Evolutionary conservation across 768 basidiomycete genomes (phyloP), one percentile per base, ranked within the genome.

Genomic region (Serpula lacrymans): DNA sequence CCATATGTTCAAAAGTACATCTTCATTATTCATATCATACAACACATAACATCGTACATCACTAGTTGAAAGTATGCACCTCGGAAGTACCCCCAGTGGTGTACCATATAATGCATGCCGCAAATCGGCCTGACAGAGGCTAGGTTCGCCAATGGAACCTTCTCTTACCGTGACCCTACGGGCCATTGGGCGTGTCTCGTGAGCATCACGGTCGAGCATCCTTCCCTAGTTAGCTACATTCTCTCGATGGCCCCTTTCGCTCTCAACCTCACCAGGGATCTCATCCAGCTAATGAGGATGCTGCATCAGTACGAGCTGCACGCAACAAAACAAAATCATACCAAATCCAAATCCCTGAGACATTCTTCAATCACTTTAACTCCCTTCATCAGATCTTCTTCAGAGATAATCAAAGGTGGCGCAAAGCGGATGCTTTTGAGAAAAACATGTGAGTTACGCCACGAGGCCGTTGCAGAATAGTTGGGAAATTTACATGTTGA

Each of bases 331-430:
- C 31, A 25, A 24, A 12, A 10, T 64, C 75, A 35, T 28, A 87
- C 86, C 60, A 71, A 68, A 60, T 97, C 95, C 33, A 98, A 75
- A 55, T 96, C 93, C 9, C 67, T 61, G 33, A 97, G 66, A 37
- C 79, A 83, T 51, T 87, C 77, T 16, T 78, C 79, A 54, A 99
- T 90, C 41, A 88, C 80, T 41, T 60, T 63, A 11, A 96, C 74
- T 16, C 83, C 85, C 60, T 78, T 80, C 59, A 72, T 69, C 45
- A 98, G 57, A 46, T 96, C 91, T 14, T 77, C 80, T 54, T 96
- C 91, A n/a, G 79, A 72, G 43, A 99, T 99, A 47, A 98, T 90
- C 40, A 99, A 65, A 2, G 95, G 95, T 2, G 95, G 95, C 2
- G 96, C 91, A 59, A 99, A 95, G 23, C 95, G 92, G 51, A 99